A percentile compares a stretch with the other conserved stretches of the same genome.
phyloP scores from a whole-genome alignment of 2,329 filamentous ascomycete species.

The Botrytis pseudocinerea region DNA sequence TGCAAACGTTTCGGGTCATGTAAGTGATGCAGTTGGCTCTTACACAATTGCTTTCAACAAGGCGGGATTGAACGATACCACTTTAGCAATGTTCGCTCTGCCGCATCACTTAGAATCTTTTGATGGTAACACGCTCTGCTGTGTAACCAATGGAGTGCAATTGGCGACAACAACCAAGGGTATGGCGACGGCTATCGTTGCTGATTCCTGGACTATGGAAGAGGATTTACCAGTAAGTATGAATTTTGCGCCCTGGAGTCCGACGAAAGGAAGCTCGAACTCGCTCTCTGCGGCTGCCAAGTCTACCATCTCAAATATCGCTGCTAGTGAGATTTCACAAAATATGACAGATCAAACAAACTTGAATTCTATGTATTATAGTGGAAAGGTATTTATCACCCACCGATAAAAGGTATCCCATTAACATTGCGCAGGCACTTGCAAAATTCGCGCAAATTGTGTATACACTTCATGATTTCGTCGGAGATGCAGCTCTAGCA shows the following conservation, averaged over 20 bases:
- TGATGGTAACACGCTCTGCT: constrained; percentile 44
- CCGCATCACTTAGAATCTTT: constrained; percentile 85
- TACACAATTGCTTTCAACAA: constrained; percentile 78
- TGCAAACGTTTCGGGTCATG: constrained; percentile 63
- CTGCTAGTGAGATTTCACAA: constrained; percentile 72
- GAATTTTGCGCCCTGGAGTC: constrained; percentile 77
- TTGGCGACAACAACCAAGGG: constrained; percentile 87
- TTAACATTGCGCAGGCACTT: constrained; percentile 52
- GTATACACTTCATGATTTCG: constrained; percentile 63
- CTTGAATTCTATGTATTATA: constrained; percentile 87
- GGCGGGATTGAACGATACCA: constrained; percentile 58
- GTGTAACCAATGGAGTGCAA: constrained; percentile 7
- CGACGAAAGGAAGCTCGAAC: constrained; percentile 49
- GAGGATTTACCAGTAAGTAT: constrained; percentile 74
- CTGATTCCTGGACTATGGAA: constrained; percentile 73
- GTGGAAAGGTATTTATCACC: constrained; percentile 61
- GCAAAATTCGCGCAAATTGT: constrained; percentile 74
- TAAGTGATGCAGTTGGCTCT: constrained; percentile 58
- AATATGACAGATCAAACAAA: constrained; percentile 73
- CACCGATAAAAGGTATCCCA: constrained; percentile 36
- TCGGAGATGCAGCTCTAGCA: constrained; percentile 58
- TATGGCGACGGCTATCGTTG: constrained; percentile 68
- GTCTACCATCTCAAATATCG: constrained; percentile 59
- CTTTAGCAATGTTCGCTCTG: constrained; percentile 80
- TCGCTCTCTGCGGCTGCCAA: constrained; percentile 56